phyloP scores from a whole-genome alignment of 1,284 basidiomycete species.

The Puccinia triticina region DNA sequence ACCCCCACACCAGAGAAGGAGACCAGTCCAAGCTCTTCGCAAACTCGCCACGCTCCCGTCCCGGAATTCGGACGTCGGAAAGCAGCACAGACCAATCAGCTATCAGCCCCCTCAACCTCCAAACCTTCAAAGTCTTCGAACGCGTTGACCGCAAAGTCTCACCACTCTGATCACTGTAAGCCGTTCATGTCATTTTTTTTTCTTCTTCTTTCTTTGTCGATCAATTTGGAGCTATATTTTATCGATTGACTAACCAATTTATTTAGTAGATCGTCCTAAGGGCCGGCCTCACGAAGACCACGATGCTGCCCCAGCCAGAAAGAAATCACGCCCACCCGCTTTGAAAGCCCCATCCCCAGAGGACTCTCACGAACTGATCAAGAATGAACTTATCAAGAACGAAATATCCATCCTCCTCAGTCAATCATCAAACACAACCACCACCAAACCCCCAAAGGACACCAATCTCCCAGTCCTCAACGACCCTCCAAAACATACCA shows the following conservation, averaged over 20 bases:
- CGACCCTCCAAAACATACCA: neutral
- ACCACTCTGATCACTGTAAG: constrained; percentile 13
- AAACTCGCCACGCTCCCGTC: neutral
- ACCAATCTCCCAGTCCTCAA: neutral
- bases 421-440: neutral
- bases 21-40: neutral
- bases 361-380: constrained; percentile 7
- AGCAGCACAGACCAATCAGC: neutral
- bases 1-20: neutral
- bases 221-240: neutral
- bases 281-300: neutral
- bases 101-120: neutral
- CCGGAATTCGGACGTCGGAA: constrained; percentile 10
- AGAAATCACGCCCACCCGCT: neutral
- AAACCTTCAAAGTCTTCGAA: neutral
- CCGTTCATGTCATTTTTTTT: too few relatives aligned
- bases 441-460: neutral
- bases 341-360: neutral
- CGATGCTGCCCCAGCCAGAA: neutral
- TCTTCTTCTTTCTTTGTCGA: neutral
- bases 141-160: neutral
- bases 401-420: constrained; percentile 14
- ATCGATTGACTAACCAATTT: neutral
- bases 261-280: neutral
- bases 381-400: constrained; percentile 19